These are phyloP conservation scores for Zasmidium citrigriseum DNA, from an alignment of 2,329 filamentous ascomycete species.

Conservation along the genomic window DNA sequence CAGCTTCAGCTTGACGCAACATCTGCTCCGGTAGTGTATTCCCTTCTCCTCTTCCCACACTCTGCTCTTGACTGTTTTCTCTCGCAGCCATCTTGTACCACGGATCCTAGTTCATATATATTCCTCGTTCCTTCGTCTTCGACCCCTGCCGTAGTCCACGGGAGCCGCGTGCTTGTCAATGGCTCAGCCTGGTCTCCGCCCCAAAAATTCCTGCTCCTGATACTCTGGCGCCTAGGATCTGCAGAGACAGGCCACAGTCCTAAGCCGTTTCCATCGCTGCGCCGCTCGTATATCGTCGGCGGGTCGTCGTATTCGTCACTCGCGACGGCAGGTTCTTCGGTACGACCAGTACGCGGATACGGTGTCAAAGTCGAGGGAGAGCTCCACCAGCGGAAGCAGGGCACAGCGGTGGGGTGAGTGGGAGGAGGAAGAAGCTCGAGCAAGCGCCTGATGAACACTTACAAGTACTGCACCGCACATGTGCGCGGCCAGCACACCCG, in stretches of 20 bases:
- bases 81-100: constrained; percentile 4
- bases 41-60: not conserved
- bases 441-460: not conserved
- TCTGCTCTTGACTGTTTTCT: not conserved
- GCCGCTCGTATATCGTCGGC: not conserved
- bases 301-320: not conserved
- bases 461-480: too few species aligned
- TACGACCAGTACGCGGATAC: not conserved
- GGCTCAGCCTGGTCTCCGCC: not conserved
- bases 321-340: not conserved
- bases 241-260: not conserved
- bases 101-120: not conserved
- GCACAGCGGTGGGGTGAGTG: not conserved
- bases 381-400: not conserved
- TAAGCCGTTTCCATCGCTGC: not conserved
- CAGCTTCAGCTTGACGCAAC: constrained; percentile 32
- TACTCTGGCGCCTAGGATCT: not conserved
- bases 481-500: too few species aligned
- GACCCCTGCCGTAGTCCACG: not conserved
- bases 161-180: not conserved
- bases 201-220: not conserved
- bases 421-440: not conserved
- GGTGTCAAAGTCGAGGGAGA: not conserved
- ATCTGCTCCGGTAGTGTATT: constrained; percentile 25
- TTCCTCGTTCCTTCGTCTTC: not conserved